Evolutionary conservation across 306 rosid species (phyloP).

Genomic region (Citrullus mucosospermus): DNA sequence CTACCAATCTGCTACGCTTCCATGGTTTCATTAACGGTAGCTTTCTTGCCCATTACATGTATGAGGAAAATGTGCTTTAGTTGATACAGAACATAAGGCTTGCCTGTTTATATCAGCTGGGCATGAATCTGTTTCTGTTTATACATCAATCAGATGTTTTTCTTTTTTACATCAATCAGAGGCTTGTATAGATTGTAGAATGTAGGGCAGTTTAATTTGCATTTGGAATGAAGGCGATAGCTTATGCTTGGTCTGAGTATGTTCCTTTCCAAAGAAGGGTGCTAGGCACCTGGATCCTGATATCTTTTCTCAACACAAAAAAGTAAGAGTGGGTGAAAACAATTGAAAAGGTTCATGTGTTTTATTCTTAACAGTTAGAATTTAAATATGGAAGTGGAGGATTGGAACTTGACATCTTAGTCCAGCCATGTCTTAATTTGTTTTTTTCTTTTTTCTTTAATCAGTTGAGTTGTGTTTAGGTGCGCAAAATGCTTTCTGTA

Average conservation of each 20-base stretch:
- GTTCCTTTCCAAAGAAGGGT: neutral
- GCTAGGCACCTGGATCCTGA: neutral
- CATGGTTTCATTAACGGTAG: conserved; percentile 37
- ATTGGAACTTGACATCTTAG: too few species aligned
- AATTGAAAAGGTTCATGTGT: neutral
- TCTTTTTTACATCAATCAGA: neutral
- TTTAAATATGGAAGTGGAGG: too few species aligned
- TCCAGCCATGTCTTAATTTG: neutral
- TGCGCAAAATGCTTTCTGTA: neutral
- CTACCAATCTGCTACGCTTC: conserved; percentile 50
- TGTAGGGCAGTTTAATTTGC: neutral
- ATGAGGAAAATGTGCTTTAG: neutral
- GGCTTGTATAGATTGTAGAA: neutral
- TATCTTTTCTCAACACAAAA: neutral
- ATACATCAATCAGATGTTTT: too few species aligned
- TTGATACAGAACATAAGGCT: neutral
- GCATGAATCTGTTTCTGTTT: neutral
- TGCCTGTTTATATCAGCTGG: neutral
- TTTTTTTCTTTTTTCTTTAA: too few species aligned
- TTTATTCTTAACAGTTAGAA: too few species aligned
- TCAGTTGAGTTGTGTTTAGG: neutral
- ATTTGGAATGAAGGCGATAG: neutral
- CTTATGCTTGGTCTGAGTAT: neutral
- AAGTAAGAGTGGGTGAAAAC: neutral
- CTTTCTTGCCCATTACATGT: neutral